Percentiles rank a stretch among this genome's conserved stretches.
phyloP scores from a whole-genome alignment of 2,329 filamentous ascomycete genomes.

The Arthroderma uncinatum region DNA sequence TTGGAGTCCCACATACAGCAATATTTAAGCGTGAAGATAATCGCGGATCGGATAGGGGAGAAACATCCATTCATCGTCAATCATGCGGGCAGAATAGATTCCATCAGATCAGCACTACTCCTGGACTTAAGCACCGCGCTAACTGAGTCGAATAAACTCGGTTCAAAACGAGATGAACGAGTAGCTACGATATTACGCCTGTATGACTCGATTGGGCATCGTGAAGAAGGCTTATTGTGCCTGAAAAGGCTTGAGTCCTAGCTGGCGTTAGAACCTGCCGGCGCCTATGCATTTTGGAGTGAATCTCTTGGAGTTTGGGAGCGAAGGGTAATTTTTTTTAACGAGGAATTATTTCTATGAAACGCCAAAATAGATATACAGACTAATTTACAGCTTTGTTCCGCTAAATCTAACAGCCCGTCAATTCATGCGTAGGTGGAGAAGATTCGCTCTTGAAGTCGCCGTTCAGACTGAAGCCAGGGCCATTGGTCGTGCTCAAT shows the following conservation, averaged over 20 bases:
- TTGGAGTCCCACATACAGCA: slow-evolving; percentile 47
- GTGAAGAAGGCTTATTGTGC: slow-evolving; percentile 47
- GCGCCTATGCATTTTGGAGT: slow-evolving; percentile 30
- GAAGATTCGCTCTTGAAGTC: slow-evolving; percentile 56
- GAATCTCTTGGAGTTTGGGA: slow-evolving; percentile 31
- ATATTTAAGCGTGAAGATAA: slow-evolving; percentile 45
- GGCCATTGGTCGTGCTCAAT: slow-evolving; percentile 74
- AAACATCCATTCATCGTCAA: slow-evolving; percentile 53
- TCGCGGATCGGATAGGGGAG: slow-evolving; percentile 42
- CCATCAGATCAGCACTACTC: slow-evolving; percentile 51
- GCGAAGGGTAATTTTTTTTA: background rate
- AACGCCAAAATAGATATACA: slow-evolving; percentile 29
- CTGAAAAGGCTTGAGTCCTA: slow-evolving; percentile 37
- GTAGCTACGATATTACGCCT: slow-evolving; percentile 48
- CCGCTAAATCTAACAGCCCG: slow-evolving; percentile 27
- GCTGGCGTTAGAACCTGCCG: background rate
- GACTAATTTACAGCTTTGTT: slow-evolving; percentile 10
- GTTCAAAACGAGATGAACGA: slow-evolving; percentile 27
- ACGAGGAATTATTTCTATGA: slow-evolving; percentile 24
- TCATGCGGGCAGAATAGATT: slow-evolving; percentile 46
- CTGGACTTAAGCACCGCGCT: slow-evolving; percentile 54
- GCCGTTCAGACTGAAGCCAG: slow-evolving; percentile 77
- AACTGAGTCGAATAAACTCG: slow-evolving; percentile 39
- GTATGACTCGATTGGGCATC: slow-evolving; percentile 52
- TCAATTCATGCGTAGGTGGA: slow-evolving; percentile 40